These are phyloP conservation scores for Aphanoascus verrucosus DNA, from an alignment of 2,329 filamentous ascomycete genomes.

Conservation along the genomic window DNA sequence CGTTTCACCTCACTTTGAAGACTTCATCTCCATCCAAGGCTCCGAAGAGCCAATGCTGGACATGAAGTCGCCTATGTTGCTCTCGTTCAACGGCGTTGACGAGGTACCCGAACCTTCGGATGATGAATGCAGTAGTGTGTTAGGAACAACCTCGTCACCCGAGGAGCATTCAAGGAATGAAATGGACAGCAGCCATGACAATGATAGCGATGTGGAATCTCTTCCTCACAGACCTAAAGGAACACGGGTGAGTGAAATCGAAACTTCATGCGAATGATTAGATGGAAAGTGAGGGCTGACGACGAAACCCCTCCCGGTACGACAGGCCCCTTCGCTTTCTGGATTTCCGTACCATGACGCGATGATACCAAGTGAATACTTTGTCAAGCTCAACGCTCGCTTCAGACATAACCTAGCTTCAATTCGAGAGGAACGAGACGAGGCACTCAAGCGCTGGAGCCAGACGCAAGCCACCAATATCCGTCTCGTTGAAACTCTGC, in stretches of 20 bases:
- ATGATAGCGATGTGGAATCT: conserved; percentile 8
- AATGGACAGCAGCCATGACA: neutral
- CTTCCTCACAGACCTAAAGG: neutral
- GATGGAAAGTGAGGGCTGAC: neutral
- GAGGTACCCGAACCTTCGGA: neutral
- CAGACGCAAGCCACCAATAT: neutral
- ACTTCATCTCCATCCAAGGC: too few relatives aligned
- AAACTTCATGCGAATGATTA: neutral
- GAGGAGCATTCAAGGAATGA: neutral
- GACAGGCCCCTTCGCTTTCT: neutral
- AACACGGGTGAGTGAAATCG: neutral
- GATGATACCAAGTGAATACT: neutral
- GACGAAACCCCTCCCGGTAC: neutral
- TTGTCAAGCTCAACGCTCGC: neutral
- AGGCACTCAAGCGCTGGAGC: conserved; percentile 4
- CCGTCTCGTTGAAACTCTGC: conserved; percentile 4
- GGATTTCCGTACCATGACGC: neutral
- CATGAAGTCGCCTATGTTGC: neutral
- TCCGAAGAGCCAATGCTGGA: neutral
- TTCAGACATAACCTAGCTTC: conserved; percentile 3
- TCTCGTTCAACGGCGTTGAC: neutral
- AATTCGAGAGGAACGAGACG: conserved; percentile 7
- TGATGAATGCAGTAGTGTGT: neutral
- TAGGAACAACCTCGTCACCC: neutral
- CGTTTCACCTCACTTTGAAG: neutral